Base-by-base conservation (phyloP, 345 rosid genomes). In the Microthlaspi erraticum region DNA sequence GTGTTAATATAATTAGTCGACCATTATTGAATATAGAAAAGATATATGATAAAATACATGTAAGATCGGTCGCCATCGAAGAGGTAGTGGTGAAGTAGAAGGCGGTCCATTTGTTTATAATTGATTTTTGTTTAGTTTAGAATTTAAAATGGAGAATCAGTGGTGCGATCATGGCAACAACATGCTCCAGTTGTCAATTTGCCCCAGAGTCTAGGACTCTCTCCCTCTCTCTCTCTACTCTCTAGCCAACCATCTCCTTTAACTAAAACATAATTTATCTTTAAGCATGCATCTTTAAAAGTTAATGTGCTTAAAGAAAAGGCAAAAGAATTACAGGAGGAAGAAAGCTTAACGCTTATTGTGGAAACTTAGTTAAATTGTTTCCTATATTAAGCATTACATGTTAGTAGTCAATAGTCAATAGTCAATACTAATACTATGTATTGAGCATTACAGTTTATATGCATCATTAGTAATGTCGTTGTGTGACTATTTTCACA, bases 131-230 rank as follows among this genome's bases (percentile, higher is more conserved):
- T 8, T 6, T 38, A 50, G 29, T 10, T 43, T 53, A 29, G 20
- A 38, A n/a, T 6, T 7, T 10, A 42, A 53, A 62, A 52, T 44
- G 63, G 2, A 72, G 64, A 72, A 55, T 45, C 23, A 38, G 61
- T 68, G 70, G 70, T 75, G 70, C 53, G 75, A 75, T 75, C 46
- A 46, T 75, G 79, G 79, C 70, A 55, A 54, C 74, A 75, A 68
- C 79, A 75, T 75, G 79, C 48, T 61, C 74, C 60, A 68, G 74
- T 69, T 69, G 70, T 68, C 79, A 75, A 61, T 54, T 75, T 60
- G 64, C 66, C 79, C 79, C 63, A 54, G 53, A 68, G 23, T 75
- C 70, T 69, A 75, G 70, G 79, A 62, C 68, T 51, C 48, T 20
- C 45, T 10, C 31, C 10, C 23, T 68, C 56, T 68, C 73, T 59